Evolutionary conservation across 805 yeast genomes (phyloP), one percentile per base, ranked within the genome.

Genomic region (Spathaspora boniae): DNA sequence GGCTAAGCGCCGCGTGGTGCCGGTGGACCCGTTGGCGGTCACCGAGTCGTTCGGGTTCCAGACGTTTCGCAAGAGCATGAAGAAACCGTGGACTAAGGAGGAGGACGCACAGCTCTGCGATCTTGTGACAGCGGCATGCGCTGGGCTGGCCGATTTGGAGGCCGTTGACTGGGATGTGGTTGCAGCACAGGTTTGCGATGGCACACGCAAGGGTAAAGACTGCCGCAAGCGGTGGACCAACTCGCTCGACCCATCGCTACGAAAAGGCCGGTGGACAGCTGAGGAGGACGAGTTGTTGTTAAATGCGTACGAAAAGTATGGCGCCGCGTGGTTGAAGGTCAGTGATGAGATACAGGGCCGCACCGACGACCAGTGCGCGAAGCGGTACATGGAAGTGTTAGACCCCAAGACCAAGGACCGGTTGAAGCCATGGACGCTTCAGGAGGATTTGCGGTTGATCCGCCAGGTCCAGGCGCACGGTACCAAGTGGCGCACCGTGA

Each of bases 301-400:
- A 16, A 66, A 70, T 34, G 87, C 93, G 2, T 84, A 74, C 54
- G 64, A 73, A 32, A 72, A 68, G 45, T 72, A 75, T 53, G 97
- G 97, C 0, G 72, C 95, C 0, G 74, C 80, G 20, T 89, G 97
- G 97, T 85, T 84, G 43, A 81, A 81, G 48, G 88, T 89, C 8
- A 79, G 95, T 0, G 60, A 70, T 33, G 80, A 75, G 35, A 83
- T 89, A 9, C 75, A 77, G 3, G 95, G 96, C 4, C 70, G 97
- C 53, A 89, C 95, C 0, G 96, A 88, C 51, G 96, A 88, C 57
- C 97, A 89, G 62, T 89, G 98, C 65, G 86, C 95, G 2, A 89
- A 89, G 52, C 65, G 97, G 48, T 89, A 86, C 54, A 78, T 81
- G 11, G 97, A 89, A 51, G 96, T 87, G 2, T 58, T 89, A 40